phyloP scores from a whole-genome alignment of 202 grass and related monocot genomes.

The Hordeum pubiflorum region DNA sequence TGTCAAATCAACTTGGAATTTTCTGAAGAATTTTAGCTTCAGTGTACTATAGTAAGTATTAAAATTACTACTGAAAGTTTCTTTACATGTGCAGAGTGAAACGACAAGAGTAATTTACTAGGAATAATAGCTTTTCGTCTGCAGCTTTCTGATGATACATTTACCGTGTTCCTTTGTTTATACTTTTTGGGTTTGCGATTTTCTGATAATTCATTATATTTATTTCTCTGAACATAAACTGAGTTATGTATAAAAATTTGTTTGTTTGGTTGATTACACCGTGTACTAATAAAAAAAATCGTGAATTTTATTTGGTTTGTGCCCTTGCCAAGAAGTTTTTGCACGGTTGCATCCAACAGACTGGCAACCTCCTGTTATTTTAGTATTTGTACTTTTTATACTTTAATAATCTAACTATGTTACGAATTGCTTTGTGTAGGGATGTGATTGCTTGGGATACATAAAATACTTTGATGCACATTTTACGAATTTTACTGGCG shows the following conservation, averaged over 20 bases:
- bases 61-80: no score
- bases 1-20: background rate
- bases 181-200: background rate
- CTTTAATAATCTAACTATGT: background rate
- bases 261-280: background rate
- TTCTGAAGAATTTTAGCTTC: background rate
- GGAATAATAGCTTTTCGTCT: background rate
- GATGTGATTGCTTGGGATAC: constrained; percentile 87
- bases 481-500: constrained; percentile 90
- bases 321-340: background rate
- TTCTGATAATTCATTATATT: constrained; percentile 3
- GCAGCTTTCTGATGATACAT: background rate
- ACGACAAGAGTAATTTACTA: background rate
- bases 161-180: background rate
- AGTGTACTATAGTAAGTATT: no score
- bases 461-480: constrained; percentile 95
- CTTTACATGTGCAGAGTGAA: background rate
- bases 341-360: background rate
- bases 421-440: constrained; percentile 24
- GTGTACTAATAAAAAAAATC: background rate
- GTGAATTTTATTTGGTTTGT: background rate
- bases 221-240: background rate
- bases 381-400: background rate
- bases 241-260: background rate
- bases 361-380: background rate